Conservation (phyloP, 129 eudicot species). For the Deinandra increscens region DNA sequence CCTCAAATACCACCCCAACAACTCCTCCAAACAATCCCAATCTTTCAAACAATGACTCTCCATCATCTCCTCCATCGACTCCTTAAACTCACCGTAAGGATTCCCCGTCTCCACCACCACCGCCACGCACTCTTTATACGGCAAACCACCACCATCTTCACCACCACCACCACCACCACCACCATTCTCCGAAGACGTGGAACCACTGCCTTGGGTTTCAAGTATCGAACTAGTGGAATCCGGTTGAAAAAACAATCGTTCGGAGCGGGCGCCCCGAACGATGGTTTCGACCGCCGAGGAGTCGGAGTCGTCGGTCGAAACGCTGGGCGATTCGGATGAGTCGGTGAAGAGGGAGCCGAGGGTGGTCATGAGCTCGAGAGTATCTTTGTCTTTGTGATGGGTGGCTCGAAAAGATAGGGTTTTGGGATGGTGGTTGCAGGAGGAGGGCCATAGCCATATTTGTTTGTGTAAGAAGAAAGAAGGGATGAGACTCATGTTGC, state of each 20-base stretch:
- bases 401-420: conserved; percentile 65
- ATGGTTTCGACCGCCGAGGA: conserved; percentile 45
- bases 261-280: conserved; percentile 50
- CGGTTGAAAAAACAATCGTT: conserved; percentile 70
- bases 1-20: conserved; percentile 80
- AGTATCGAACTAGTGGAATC: conserved; percentile 42
- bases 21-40: conserved; percentile 80
- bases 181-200: neutral
- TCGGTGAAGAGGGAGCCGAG: conserved; percentile 54
- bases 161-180: no score
- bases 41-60: conserved; percentile 60
- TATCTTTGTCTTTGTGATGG: no score
- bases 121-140: conserved; percentile 58
- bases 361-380: conserved; percentile 29
- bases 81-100: conserved; percentile 77
- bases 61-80: conserved; percentile 92
- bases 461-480: conserved; percentile 45
- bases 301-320: conserved; percentile 50
- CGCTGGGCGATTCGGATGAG: conserved; percentile 50
- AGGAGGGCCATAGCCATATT: conserved; percentile 64
- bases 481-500: conserved; percentile 55
- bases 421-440: conserved; percentile 57
- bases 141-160: conserved; percentile 14
- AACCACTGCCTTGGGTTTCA: conserved; percentile 17
- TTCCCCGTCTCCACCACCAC: conserved; percentile 67